Conservation (phyloP, 371 early-diverging fungal genomes). For the Apophysomyces variabilis region DNA sequence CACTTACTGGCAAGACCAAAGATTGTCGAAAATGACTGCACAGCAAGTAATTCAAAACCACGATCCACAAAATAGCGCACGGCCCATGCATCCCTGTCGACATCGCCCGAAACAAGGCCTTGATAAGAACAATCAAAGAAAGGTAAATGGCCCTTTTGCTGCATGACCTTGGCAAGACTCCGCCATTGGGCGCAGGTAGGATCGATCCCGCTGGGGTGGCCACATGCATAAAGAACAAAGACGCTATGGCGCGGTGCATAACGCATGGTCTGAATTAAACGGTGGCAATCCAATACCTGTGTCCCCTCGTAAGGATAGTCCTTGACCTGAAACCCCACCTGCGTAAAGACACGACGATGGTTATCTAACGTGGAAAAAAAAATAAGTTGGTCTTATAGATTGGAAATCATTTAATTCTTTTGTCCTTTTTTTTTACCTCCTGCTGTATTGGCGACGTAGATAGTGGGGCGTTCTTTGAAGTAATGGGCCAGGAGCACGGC, state of each 20-base stretch:
- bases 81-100: constrained; percentile 81
- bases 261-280: constrained; percentile 62
- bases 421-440: constrained; percentile 32
- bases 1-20: constrained; percentile 80
- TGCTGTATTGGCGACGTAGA: not conserved
- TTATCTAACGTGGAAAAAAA: constrained; percentile 81
- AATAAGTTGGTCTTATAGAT: constrained; percentile 39
- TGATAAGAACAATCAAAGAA: constrained; percentile 94
- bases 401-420: constrained; percentile 22
- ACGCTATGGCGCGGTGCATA: constrained; percentile 75
- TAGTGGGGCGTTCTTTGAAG: constrained; percentile 25
- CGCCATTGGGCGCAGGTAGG: constrained; percentile 84
- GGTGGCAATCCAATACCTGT: constrained; percentile 72
- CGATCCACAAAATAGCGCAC: constrained; percentile 78
- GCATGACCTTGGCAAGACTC: constrained; percentile 74
- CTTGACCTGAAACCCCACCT: constrained; percentile 71
- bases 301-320: constrained; percentile 85
- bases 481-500: constrained; percentile 72
- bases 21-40: constrained; percentile 89
- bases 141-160: constrained; percentile 67
- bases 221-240: constrained; percentile 85
- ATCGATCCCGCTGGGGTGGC: constrained; percentile 92
- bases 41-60: constrained; percentile 78
- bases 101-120: constrained; percentile 85
- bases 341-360: constrained; percentile 81